phyloP scores from a whole-genome alignment of 768 basidiomycete genomes.

The Panaeolus papilionaceus region DNA sequence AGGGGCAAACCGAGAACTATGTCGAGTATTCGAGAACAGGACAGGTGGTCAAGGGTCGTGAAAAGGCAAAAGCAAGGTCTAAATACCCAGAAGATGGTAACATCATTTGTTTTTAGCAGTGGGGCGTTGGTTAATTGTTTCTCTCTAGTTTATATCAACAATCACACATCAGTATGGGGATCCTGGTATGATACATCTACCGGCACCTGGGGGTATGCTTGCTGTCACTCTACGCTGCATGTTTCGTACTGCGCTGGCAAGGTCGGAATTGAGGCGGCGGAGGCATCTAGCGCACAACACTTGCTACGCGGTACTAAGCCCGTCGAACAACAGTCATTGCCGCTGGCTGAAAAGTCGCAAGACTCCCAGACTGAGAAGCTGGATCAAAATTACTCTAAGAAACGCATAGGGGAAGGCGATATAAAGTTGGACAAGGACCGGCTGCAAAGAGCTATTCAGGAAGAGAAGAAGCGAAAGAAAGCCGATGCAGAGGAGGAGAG shows the following conservation, averaged over 20 bases:
- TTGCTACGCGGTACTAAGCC: conserved; percentile 57
- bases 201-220: conserved; percentile 90
- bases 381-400: conserved; percentile 80
- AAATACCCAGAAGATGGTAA: conserved; percentile 97
- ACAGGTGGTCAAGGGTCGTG: conserved; percentile 89
- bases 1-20: conserved; percentile 96
- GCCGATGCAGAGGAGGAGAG: conserved; percentile 63
- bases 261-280: conserved; percentile 79
- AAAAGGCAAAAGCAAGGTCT: conserved; percentile 83
- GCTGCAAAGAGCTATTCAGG: conserved; percentile 71
- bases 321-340: conserved; percentile 22
- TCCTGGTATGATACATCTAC: conserved; percentile 84
- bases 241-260: conserved; percentile 91
- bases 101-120: conserved; percentile 33
- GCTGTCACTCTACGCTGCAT: conserved; percentile 89
- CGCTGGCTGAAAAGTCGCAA: conserved; percentile 25
- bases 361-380: conserved; percentile 39
- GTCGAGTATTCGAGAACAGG: conserved; percentile 96
- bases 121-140: not conserved
- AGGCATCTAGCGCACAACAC: conserved; percentile 76
- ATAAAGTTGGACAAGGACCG: conserved; percentile 75
- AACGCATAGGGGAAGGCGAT: conserved; percentile 82
- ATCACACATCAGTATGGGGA: conserved; percentile 97
- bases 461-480: conserved; percentile 82
- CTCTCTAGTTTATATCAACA: conserved; percentile 80